These are phyloP conservation scores for Simplicillium aogashimaense DNA, from an alignment of 2,329 filamentous ascomycete species.

Conservation along the genomic window DNA sequence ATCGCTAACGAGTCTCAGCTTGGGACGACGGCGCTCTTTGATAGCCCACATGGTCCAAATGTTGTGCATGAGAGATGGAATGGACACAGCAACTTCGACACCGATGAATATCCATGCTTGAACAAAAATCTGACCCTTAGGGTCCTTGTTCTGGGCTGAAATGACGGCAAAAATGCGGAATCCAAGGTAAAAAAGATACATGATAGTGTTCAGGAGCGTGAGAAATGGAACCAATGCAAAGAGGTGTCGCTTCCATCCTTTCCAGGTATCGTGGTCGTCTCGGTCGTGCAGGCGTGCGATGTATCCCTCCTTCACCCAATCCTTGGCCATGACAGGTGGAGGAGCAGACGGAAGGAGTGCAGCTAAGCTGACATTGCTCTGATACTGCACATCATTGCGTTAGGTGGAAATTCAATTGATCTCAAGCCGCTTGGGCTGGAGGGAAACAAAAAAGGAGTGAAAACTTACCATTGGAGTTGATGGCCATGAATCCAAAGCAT, in stretches of 20 bases:
- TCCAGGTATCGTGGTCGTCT: conserved; percentile 32
- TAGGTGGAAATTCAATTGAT: conserved; percentile 3
- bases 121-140: conserved; percentile 26
- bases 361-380: conserved; percentile 30
- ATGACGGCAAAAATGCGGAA: conserved; percentile 42
- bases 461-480: conserved; percentile 13
- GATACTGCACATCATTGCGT: conserved; percentile 19
- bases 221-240: conserved; percentile 27
- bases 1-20: conserved; percentile 38
- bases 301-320: conserved; percentile 19
- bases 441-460: neutral
- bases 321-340: conserved; percentile 18
- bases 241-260: conserved; percentile 30
- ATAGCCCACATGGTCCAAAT: conserved; percentile 47
- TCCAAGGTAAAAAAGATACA: conserved; percentile 38
- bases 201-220: conserved; percentile 27
- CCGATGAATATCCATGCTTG: conserved; percentile 49
- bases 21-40: conserved; percentile 42
- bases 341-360: conserved; percentile 24
- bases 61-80: conserved; percentile 47
- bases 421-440: neutral
- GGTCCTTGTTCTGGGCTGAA: conserved; percentile 31
- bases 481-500: conserved; percentile 14
- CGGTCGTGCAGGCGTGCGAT: conserved; percentile 31
- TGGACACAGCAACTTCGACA: conserved; percentile 41